phyloP scores from a whole-genome alignment of 768 basidiomycete genomes.

The Calocera viscosa region DNA sequence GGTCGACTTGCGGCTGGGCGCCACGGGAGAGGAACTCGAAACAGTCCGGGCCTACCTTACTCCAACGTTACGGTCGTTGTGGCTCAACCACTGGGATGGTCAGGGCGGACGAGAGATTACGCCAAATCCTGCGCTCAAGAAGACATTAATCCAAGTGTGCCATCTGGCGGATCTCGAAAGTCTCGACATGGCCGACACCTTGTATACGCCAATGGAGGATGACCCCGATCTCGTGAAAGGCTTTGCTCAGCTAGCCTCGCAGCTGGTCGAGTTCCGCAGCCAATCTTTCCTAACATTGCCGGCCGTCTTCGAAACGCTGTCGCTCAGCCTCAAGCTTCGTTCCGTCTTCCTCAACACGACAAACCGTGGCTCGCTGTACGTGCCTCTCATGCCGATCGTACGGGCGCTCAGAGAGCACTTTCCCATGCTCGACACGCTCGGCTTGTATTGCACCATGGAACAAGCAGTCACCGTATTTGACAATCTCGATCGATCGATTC shows the following conservation, averaged over 20 bases:
- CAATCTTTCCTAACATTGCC: background rate
- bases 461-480: background rate
- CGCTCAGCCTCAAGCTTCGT: background rate
- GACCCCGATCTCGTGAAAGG: background rate
- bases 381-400: background rate
- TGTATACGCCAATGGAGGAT: background rate
- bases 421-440: background rate
- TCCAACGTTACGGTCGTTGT: background rate
- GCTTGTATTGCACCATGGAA: background rate
- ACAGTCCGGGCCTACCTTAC: background rate
- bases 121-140: background rate
- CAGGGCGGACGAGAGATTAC: background rate
- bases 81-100: background rate
- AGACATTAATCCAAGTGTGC: background rate
- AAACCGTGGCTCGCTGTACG: background rate
- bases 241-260: background rate
- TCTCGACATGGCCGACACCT: background rate
- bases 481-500: background rate
- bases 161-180: background rate
- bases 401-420: background rate
- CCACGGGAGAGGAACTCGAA: background rate
- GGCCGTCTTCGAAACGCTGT: background rate
- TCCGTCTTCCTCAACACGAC: background rate
- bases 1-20: background rate
- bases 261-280: background rate